Base-by-base conservation (phyloP, 495 filamentous ascomycete species). In the Monascus purpureus region DNA sequence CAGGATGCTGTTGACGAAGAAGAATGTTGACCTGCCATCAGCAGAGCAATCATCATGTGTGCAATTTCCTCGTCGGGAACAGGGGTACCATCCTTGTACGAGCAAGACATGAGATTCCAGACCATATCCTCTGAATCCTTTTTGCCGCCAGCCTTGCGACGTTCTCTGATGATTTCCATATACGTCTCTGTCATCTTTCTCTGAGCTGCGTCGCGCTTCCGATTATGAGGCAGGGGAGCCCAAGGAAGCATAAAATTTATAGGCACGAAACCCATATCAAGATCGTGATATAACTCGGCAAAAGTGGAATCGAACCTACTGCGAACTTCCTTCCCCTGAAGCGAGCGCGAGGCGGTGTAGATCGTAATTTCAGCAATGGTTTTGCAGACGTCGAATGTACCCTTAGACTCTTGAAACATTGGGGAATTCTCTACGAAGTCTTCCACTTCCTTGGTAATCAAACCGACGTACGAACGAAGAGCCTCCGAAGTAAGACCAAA, bases 221-320 rank as follows among this genome's bases (percentile, higher is more conserved):
- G 63, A 46, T 78, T 78, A 38, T 72, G 69, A 8, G 72, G 73
- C 13, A 76, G 61, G 2, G 73, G 73, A 4, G 63, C 65, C 65
- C 71, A 73, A 19, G 72, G 68, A 5, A 77, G 50, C 63, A 72
- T 67, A 55, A 77, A 77, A 50, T 77, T 77, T 46, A 77, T 73
- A 4, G 73, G 71, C 2, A 61, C 60, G 47, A 76, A 77, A 14
- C 73, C 73, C 65, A 65, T 70, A 39, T 78, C 73, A 17, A 78
- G 65, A 33, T 78, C 67, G 54, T 77, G 73, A 46, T 74, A 76
- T 34, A 75, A 53, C 12, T 73, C 67, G 2, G 73, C 73, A 38
- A 78, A 75, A 5, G 59, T 66, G 3, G 72, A 68, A 42, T 77
- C 68, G 43, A 78, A 74, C 22, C 53, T 62, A 29, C 59, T 59